Evolutionary conservation across 208 protist genomes (phyloP).

Genomic region (Tritrichomonas musculus): DNA sequence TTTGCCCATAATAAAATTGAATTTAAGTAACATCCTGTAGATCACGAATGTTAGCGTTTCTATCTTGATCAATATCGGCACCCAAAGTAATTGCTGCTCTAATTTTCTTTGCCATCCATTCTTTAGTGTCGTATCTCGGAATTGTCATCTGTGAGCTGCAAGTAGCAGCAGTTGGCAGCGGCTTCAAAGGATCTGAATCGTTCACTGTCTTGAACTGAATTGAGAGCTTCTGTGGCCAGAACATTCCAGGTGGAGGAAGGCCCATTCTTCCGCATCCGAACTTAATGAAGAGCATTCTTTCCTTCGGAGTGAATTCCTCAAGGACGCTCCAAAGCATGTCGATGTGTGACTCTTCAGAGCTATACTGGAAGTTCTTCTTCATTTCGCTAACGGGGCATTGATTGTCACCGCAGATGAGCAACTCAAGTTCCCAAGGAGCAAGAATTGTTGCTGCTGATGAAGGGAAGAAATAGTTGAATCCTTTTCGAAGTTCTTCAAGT

Average conservation of each 20-base stretch:
- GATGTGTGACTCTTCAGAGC: no score
- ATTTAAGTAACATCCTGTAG: no score
- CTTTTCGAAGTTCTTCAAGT: background rate
- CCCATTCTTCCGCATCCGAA: conserved; percentile 30
- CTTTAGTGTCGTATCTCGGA: background rate
- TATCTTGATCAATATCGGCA: background rate
- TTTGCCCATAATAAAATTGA: no score
- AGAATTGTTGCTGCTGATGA: background rate
- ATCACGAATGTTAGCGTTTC: background rate
- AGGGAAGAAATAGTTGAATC: background rate
- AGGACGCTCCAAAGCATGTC: background rate
- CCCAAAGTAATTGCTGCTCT: background rate
- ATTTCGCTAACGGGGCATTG: background rate
- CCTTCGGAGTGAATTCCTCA: background rate
- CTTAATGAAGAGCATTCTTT: conserved; percentile 28
- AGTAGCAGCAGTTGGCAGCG: background rate
- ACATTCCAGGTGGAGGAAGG: background rate
- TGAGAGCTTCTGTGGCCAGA: background rate
- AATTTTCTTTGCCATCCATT: conserved; percentile 25
- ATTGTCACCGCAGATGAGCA: background rate
- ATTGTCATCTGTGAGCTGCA: background rate
- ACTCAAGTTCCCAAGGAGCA: background rate
- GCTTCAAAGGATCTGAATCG: background rate
- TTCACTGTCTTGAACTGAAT: background rate
- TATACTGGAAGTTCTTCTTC: background rate